Base-by-base conservation (phyloP, 2,329 filamentous ascomycete species). In the Endothia cerciana region DNA sequence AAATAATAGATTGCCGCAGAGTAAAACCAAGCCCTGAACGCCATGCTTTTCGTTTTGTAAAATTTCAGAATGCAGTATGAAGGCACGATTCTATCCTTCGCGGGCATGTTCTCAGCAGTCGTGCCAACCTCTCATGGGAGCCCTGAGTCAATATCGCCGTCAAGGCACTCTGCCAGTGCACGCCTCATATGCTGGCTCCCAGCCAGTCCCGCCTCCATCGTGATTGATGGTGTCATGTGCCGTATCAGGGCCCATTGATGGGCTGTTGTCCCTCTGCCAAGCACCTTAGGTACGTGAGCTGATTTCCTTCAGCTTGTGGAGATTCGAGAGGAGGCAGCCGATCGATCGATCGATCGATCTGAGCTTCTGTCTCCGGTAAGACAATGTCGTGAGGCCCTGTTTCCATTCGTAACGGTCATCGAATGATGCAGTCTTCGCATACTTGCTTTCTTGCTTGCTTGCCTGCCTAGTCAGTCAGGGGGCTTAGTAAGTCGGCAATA, bases 31-130 rank as follows among this genome's bases (percentile, higher is more conserved):
- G 49, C 33, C 62, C 65, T 57, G 38, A 67, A 67, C 65, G 59
- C 65, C 65, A 49, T 65, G 65, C 65, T 64, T 55, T 67, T 65
- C 36, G 36, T 62, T 5, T 5, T 62, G 65, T 43, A 63, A 19
- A 62, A 55, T 47, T 63, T 51, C 63, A 65, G 36, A 60, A 65
- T 65, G 65, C 65, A 63, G 53, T 49, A 57, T 15, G 28, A 64
- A 41, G 55, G 41, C 49, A 51, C 25, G n/a, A 10, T 22, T 40
- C 49, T 36, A n/a, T 10, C 47, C 30, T 55, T 55, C 17, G 49
- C 51, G 47, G 30, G 13, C 30, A 36, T 55, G 15, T 10, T 28
- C n/a, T 33, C 17, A 55, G 51, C 28, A 55, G 17, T 55, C 22
- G 51, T 55, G 51, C 51, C 51, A 55, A 36, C 8, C 51, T 55